Conservation (phyloP, 805 yeast species). For the Nakazawaea ambrosiae region DNA sequence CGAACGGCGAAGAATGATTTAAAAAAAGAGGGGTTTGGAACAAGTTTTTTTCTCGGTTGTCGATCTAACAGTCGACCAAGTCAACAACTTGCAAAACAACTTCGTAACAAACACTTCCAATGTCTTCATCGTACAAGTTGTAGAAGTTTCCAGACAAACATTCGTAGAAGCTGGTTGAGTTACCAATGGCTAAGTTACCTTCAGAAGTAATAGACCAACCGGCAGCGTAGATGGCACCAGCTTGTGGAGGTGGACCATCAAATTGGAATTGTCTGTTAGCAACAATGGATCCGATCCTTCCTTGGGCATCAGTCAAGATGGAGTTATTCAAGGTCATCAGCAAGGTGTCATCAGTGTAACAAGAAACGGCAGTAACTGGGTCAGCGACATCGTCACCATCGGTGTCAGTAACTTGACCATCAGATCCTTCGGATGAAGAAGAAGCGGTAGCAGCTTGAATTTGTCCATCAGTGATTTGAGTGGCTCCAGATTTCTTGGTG, state of each 20-base stretch:
- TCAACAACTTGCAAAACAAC: constrained; percentile 56
- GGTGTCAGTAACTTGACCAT: constrained; percentile 3
- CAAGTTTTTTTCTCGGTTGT: too few relatives aligned
- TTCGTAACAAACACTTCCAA: constrained; percentile 56
- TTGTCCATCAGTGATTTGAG: constrained; percentile 32
- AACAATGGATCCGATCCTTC: constrained; percentile 73
- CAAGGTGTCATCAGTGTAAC: constrained; percentile 38
- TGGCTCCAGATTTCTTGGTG: constrained; percentile 18
- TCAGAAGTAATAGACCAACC: constrained; percentile 53
- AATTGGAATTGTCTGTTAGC: constrained; percentile 78
- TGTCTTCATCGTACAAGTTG: constrained; percentile 64
- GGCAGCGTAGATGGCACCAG: constrained; percentile 60
- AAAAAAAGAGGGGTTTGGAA: too few relatives aligned
- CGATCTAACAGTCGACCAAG: constrained; percentile 48
- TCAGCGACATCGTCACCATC: constrained; percentile 6
- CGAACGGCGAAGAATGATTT: too few relatives aligned
- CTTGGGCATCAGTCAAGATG: constrained; percentile 48
- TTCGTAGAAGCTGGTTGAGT: constrained; percentile 56
- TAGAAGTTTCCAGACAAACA: constrained; percentile 72
- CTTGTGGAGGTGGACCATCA: constrained; percentile 81
- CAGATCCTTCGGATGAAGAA: constrained; percentile 18
- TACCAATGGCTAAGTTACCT: constrained; percentile 61
- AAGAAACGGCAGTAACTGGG: constrained; percentile 17
- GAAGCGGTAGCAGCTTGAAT: constrained; percentile 23
- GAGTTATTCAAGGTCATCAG: constrained; percentile 45